phyloP scores from a whole-genome alignment of 1,284 basidiomycete species.

The Pseudozyma tsukubaensis region DNA sequence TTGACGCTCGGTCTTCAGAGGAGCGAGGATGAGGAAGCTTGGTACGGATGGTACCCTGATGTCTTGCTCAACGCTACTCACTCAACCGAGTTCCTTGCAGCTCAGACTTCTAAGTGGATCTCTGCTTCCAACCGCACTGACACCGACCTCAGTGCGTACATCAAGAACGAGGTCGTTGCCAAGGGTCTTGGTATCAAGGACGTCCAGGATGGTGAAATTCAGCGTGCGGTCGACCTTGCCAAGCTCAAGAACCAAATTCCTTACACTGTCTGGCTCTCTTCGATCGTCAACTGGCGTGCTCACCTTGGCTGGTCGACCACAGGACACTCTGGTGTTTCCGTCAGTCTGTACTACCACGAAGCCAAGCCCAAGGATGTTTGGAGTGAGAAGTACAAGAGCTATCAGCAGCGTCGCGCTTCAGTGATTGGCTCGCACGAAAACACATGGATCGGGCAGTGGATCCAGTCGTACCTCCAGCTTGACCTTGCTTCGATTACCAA shows the following conservation, averaged over 20 bases:
- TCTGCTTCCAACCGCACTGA: constrained; percentile 54
- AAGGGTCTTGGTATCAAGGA: constrained; percentile 49
- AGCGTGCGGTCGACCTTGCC: constrained; percentile 43
- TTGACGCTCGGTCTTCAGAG: constrained; percentile 57
- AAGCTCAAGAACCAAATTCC: constrained; percentile 44
- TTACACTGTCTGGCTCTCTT: constrained; percentile 43
- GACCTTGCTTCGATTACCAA: constrained; percentile 49
- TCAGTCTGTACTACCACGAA: constrained; percentile 55
- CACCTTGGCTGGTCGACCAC: constrained; percentile 58
- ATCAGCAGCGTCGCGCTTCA: constrained; percentile 20
- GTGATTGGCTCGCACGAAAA: constrained; percentile 60
- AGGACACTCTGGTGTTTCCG: constrained; percentile 55
- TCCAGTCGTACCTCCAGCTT: constrained; percentile 40
- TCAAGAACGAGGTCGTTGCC: constrained; percentile 44
- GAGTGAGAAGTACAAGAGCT: constrained; percentile 27
- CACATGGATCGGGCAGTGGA: constrained; percentile 60
- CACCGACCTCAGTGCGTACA: constrained; percentile 51
- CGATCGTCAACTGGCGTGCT: constrained; percentile 58
- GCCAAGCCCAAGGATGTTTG: constrained; percentile 28
- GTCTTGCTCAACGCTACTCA: constrained; percentile 60
- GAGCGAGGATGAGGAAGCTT: constrained; percentile 45
- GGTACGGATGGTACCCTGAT: constrained; percentile 60
- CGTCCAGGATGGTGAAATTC: constrained; percentile 53
- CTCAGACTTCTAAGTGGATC: constrained; percentile 46
- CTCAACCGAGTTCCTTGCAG: constrained; percentile 62